Evolutionary conservation across 2,329 filamentous ascomycete species (phyloP), one percentile per base, ranked within the genome.

Genomic region (Rachicladosporium sp.): DNA sequence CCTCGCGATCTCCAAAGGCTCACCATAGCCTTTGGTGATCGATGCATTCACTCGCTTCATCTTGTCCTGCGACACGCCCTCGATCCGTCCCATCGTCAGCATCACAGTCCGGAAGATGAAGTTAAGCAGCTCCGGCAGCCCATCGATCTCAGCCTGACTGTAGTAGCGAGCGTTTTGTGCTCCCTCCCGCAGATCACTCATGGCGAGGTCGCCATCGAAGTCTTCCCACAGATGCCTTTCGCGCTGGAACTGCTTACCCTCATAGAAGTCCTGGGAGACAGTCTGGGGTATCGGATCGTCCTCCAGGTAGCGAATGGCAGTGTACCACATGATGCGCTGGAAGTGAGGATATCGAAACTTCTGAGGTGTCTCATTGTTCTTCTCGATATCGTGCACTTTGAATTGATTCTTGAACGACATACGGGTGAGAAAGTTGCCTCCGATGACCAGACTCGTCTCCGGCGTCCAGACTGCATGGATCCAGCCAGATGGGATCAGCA

Each of bases 381-480:
- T 80, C 54, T 82, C 78, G 34, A 81, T 75, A 37, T 79, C 74
- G 23, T 73, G 66, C 6, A 82, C 67, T 46, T 72, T 73, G 51
- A 82, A 73, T 54, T 82, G 78, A 66, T 78, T 78, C 41, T 70
- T 70, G 53, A 76, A 80, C 43, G 79, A 76, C 56, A 80, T 66
- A 40, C 72, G 64, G 4, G 76, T 81, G 33, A 82, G 62, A 50
- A 81, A 82, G 50, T 82, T 82, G 37, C 78, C 78, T n/a, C 78
- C 78, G 44, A 82, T 79, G 21, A 82, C 78, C 36, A 82, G 60
- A 50, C 77, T 81, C 50, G 81, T 76, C 49, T 76, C 71, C 0
- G 78, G 78, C 7, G 78, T 82, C 74, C 78, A 80, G 6, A 82
- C 78, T 15, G 78, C 77, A 51, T 82, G 78, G 38, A 82, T 82